A percentile compares a stretch with the other conserved stretches of the same genome.
Evolutionary conservation across 345 rosid species (phyloP).

Genomic region (Aurinia saxatilis): DNA sequence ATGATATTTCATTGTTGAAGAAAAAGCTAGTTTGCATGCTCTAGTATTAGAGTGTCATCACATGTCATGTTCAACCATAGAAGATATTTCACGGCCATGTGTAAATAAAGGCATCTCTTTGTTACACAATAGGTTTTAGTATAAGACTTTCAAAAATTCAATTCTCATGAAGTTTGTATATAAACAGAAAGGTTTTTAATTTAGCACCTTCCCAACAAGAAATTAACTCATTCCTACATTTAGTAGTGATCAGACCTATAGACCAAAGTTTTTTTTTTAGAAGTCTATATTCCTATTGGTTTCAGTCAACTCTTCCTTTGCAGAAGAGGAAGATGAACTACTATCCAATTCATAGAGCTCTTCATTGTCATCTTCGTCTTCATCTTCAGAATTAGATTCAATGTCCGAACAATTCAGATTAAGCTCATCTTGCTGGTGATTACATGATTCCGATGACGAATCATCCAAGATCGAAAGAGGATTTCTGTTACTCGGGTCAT

Average conservation of each 20-base stretch:
- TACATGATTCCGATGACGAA: constrained; percentile 24
- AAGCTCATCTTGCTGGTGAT: background rate
- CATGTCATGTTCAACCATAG: no score
- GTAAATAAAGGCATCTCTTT: no score
- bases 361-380: constrained; percentile 20
- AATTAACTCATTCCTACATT: no score
- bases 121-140: no score
- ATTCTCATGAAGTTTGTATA: no score
- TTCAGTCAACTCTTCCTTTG: constrained; percentile 6
- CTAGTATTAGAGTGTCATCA: no score
- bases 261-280: background rate
- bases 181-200: no score
- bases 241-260: background rate
- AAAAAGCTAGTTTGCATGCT: no score
- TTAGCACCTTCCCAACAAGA: no score
- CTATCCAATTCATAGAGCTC: background rate
- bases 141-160: no score
- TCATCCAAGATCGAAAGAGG: constrained; percentile 54
- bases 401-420: constrained; percentile 22
- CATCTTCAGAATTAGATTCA: constrained; percentile 33
- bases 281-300: background rate
- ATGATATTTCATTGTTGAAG: no score
- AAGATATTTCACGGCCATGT: no score
- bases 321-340: background rate
- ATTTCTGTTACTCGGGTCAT: constrained; percentile 49